Evolutionary conservation across 306 rosid species (phyloP).

Genomic region (Ziziphus jujuba): DNA sequence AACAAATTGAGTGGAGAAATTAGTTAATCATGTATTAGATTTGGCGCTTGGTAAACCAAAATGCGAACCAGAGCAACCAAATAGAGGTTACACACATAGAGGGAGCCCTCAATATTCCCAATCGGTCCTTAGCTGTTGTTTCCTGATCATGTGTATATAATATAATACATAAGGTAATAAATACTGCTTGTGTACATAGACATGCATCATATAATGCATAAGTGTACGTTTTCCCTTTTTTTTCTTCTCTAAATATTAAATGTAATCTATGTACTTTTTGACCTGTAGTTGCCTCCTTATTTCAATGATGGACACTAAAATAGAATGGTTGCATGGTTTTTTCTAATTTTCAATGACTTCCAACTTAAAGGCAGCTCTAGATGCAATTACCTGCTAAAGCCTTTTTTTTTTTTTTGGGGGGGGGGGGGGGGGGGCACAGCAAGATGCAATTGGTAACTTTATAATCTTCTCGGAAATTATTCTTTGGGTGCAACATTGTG

Average conservation of each 20-base stretch:
- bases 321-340: no score
- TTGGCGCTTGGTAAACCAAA: background rate
- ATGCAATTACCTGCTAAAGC: background rate
- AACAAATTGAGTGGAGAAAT: background rate
- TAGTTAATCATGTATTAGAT: background rate
- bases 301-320: background rate
- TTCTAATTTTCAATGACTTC: background rate
- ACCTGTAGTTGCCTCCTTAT: background rate
- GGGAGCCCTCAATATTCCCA: background rate
- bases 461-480: no score
- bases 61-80: background rate
- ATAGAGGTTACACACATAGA: background rate
- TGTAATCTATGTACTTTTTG: background rate
- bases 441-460: background rate
- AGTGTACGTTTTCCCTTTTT: background rate
- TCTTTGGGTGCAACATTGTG: no score
- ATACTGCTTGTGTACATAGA: no score
- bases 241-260: no score
- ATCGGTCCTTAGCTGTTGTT: no score
- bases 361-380: background rate
- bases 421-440: no score
- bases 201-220: no score
- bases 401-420: conserved; percentile 5
- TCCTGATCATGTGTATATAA: no score
- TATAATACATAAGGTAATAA: no score